Conservation (phyloP, 371 early-diverging fungal genomes). For the Mucor racemosus region DNA sequence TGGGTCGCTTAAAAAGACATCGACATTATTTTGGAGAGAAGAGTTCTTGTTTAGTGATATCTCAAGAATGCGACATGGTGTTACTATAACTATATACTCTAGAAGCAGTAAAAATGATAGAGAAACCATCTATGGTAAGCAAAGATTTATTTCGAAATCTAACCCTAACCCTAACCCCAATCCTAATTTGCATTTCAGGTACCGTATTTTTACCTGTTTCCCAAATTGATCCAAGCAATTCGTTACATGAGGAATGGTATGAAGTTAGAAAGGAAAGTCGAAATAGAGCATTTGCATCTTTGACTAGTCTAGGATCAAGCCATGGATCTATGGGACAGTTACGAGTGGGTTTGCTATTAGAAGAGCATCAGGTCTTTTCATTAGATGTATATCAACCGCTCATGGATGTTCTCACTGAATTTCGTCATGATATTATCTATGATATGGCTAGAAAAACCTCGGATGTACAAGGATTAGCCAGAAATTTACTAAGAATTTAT, state of each 20-base stretch:
- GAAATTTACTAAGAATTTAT: slow-evolving; percentile 59
- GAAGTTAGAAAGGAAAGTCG: slow-evolving; percentile 47
- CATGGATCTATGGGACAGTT: slow-evolving; percentile 55
- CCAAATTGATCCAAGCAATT: slow-evolving; percentile 25
- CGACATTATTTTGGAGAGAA: slow-evolving; percentile 52
- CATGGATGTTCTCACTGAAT: slow-evolving; percentile 43
- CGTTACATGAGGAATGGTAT: slow-evolving; percentile 54
- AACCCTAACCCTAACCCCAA: too few relatives aligned
- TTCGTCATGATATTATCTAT: slow-evolving; percentile 54
- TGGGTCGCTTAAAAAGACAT: slow-evolving; percentile 40
- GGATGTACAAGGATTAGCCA: slow-evolving; percentile 63
- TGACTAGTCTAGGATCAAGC: slow-evolving; percentile 35
- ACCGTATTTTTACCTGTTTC: slow-evolving; percentile 32
- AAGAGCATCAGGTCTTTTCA: slow-evolving; percentile 61
- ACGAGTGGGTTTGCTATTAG: slow-evolving; percentile 58
- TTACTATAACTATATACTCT: slow-evolving; percentile 49
- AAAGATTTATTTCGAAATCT: not conserved
- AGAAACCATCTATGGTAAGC: slow-evolving; percentile 25
- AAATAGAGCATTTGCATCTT: slow-evolving; percentile 35
- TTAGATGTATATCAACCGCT: slow-evolving; percentile 25
- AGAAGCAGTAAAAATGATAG: slow-evolving; percentile 47
- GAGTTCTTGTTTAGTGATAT: slow-evolving; percentile 56
- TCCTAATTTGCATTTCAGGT: not conserved
- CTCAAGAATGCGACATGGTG: slow-evolving; percentile 44
- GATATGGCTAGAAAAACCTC: slow-evolving; percentile 47